Conservation (phyloP, 2,329 filamentous ascomycete genomes). For the Xylariaceae sp. region DNA sequence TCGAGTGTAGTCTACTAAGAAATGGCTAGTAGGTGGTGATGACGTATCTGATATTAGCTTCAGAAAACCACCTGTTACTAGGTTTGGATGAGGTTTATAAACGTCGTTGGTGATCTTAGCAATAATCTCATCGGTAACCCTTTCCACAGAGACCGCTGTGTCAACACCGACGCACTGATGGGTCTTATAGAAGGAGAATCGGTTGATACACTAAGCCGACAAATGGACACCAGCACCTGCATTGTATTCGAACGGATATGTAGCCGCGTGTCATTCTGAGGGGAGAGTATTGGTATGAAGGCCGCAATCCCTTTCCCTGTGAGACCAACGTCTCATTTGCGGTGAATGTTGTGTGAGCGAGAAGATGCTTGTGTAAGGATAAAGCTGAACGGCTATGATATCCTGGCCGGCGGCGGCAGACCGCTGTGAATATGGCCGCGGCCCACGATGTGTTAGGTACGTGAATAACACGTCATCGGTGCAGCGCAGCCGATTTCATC, state of each 20-base stretch:
- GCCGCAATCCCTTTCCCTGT: background rate
- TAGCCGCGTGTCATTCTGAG: background rate
- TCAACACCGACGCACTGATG: background rate
- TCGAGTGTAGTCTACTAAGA: background rate
- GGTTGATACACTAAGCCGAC: background rate
- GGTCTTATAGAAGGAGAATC: background rate
- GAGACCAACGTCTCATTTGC: background rate
- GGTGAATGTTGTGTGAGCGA: background rate
- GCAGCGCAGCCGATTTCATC: background rate
- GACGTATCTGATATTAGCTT: background rate
- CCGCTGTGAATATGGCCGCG: background rate
- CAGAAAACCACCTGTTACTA: background rate
- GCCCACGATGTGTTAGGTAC: background rate
- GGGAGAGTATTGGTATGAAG: background rate
- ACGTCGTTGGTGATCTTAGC: background rate
- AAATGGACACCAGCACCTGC: background rate
- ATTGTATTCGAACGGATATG: background rate
- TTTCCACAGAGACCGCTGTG: background rate
- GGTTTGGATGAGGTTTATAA: background rate
- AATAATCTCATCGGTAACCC: background rate
- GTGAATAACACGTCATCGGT: background rate
- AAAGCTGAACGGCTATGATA: background rate
- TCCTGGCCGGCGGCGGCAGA: background rate
- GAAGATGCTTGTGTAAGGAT: background rate
- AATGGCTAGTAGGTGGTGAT: background rate